Base-by-base conservation (phyloP, 805 yeast genomes). In the Metschnikowia baotianmanensis region DNA sequence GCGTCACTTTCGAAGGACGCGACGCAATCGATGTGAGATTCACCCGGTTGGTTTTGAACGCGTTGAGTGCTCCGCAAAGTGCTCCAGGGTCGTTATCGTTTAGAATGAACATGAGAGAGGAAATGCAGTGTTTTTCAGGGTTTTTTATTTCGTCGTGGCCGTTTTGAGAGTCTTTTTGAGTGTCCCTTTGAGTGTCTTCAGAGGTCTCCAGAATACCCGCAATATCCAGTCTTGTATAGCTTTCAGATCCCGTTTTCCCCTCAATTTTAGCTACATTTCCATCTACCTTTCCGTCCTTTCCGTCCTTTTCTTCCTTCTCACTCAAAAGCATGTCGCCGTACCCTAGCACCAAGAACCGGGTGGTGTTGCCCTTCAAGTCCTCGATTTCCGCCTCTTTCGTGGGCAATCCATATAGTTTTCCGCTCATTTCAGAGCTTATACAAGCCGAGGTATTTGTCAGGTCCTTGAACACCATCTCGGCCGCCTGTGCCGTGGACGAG, bases 401-500 rank as follows among this genome's bases (percentile, higher is more conserved):
- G 2, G 52, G 47, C 20, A 52, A 36, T 2, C 35, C 34, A 21
- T 46, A 46, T 16, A 45, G 30, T 30, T 39, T 34, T 4, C 54
- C 53, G 34, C 53, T 43, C 44, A 48, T 47, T 23, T 37, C 27
- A 22, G 51, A 47, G 26, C 51, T 40, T 30, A 52, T 48, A 35
- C 54, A 50, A 13, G 90, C 83, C 3, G 75, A 62, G 5, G 71
- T 43, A 50, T 71, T 47, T 17, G 65, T 50, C 12, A 53, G 29
- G 49, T 53, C 56, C 34, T 62, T 43, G 4, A 65, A 49, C 3
- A 86, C 84, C 33, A 75, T 59, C 47, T 79, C 79, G 1, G 93
- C 96, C 1, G 96, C 98, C 50, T 76, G 77, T 0, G 96, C 83
- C 0, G 98, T 91, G 0, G 96, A 87, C 2, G 75, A 70, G 2